Evolutionary conservation across 129 eudicot genomes (phyloP), one percentile per base, ranked within the genome.

Genomic region (Escallonia herrerae): DNA sequence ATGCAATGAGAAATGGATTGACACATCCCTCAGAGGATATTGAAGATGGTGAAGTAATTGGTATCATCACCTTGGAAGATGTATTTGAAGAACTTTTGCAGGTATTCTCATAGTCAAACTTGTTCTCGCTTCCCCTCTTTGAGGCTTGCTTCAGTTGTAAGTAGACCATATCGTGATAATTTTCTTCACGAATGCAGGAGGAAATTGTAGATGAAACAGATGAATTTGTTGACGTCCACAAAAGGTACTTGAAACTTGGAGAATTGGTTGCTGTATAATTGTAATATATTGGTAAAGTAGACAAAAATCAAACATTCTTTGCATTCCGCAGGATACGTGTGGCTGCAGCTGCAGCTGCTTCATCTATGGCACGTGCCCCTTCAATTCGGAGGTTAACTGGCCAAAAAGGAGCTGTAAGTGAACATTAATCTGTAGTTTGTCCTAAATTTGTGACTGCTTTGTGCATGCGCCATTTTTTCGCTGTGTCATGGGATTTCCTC

Each of bases 201-300:
- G 98, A 93, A 81, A 93, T 93, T 68, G 96, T 93, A 3, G 98
- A 93, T 51, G 98, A 93, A 81, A 93, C 98, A 13, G 98, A 93
- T 81, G 98, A 88, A 69, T 93, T 46, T 82, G 89, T 93, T 69
- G 98, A 93, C 86, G 98, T 93, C 41, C 98, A 93, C 58, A 93
- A 93, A 69, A 88, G 96, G 98, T 88, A 69, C 43, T 22, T 14
- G 15, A 22, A 43, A 13, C 40, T 52, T 39, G 3, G 43, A 44
- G 38, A 51, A 13, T 40, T 6, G 39, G 9, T 57, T 74, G 50
- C 55, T 46, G 54, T 48, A 14, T 59, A 7, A 11, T 38, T 60
- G 41, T 15, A 33, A 53, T 58, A 62, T 7, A 37, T 54, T 46
- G 14, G 44, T 48, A 50, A 65, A 13, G 65, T 15, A 41, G 11